phyloP scores from a whole-genome alignment of 441 rosid species.

The Gossypium gossypioides region DNA sequence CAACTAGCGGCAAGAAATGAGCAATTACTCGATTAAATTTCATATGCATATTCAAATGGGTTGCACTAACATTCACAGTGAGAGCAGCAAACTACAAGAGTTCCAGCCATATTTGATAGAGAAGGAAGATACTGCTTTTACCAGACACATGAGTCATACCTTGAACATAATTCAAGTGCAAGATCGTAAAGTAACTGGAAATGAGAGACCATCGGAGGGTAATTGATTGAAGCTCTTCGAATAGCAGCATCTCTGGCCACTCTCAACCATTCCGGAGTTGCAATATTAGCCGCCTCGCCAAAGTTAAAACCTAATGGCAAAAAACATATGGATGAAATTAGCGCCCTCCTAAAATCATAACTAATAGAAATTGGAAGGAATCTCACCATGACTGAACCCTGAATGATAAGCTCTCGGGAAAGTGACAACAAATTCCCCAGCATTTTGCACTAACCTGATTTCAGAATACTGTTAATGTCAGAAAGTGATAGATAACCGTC shows the following conservation, averaged over 20 bases:
- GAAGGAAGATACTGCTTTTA: not conserved
- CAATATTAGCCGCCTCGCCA: constrained; percentile 87
- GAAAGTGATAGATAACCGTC: constrained; percentile 13
- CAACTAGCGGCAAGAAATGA: not conserved
- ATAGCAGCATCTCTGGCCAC: constrained; percentile 89
- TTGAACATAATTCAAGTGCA: constrained; percentile 66
- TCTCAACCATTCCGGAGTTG: constrained; percentile 87
- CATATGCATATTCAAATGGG: constrained; percentile 4
- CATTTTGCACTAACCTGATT: constrained; percentile 93
- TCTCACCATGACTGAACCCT: constrained; percentile 92
- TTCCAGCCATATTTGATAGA: not conserved
- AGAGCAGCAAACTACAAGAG: not conserved
- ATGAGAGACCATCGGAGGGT: constrained; percentile 99
- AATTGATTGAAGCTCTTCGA: constrained; percentile 91
- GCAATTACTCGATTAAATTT: not conserved
- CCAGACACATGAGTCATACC: constrained; percentile 35
- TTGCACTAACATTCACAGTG: not conserved
- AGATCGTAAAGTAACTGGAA: constrained; percentile 93
- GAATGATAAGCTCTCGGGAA: constrained; percentile 99
- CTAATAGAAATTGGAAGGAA: constrained; percentile 11
- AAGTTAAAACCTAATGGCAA: constrained; percentile 55
- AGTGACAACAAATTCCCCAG: constrained; percentile 96
- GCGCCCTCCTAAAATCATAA: constrained; percentile 6
- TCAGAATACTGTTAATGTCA: constrained; percentile 19
- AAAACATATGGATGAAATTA: constrained; percentile 7